Conservation (phyloP, 176 grass and related monocot genomes). For the Oryza officinalis region DNA sequence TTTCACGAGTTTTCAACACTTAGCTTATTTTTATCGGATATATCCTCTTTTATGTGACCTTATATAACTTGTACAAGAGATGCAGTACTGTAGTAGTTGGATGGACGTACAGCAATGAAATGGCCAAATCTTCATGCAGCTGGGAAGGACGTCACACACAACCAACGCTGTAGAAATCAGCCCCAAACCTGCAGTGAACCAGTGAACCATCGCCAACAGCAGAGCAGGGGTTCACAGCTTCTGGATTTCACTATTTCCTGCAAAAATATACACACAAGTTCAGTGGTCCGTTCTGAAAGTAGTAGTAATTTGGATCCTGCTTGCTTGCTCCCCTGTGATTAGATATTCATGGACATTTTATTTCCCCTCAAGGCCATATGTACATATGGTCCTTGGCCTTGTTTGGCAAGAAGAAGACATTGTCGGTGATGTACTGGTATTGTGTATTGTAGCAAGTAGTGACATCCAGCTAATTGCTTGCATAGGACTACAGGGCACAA, state of each 20-base stretch:
- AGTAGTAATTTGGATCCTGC: neutral
- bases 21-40: too few species aligned
- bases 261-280: neutral
- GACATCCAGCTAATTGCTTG: slow-evolving; percentile 8
- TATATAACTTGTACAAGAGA: too few species aligned
- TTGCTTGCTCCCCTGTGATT: neutral
- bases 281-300: slow-evolving; percentile 3
- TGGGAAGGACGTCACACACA: neutral
- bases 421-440: neutral
- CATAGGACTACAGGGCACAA: neutral
- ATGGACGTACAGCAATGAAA: neutral
- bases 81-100: neutral
- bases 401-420: neutral
- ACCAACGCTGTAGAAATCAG: neutral
- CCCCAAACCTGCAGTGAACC: neutral
- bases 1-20: too few species aligned
- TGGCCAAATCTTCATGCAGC: neutral
- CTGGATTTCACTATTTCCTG: slow-evolving; percentile 3
- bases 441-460: neutral
- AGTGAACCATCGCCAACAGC: neutral
- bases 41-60: neutral
- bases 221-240: neutral
- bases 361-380: neutral
- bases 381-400: neutral
- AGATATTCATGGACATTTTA: neutral